These are phyloP conservation scores for Paecilomyces formosus DNA, from an alignment of 2,329 filamentous ascomycete genomes.

Conservation along the genomic window DNA sequence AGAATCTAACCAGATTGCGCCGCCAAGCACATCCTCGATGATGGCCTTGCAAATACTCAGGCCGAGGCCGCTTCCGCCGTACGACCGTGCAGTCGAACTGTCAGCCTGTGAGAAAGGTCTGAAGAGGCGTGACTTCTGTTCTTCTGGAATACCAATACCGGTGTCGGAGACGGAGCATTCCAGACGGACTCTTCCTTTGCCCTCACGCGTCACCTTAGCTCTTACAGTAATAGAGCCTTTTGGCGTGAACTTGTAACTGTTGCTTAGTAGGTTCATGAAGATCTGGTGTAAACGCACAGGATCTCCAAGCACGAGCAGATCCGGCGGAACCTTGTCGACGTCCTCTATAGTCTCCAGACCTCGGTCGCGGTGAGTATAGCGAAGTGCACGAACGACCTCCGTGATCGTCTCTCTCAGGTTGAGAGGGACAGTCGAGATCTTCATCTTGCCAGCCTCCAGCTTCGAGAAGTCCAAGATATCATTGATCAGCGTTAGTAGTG, in stretches of 20 bases:
- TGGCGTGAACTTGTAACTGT: slow-evolving; percentile 91
- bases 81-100: slow-evolving; percentile 80
- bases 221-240: slow-evolving; percentile 78
- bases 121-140: slow-evolving; percentile 76
- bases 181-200: slow-evolving; percentile 61
- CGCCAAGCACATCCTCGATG: slow-evolving; percentile 86
- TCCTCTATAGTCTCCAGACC: slow-evolving; percentile 56
- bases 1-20: slow-evolving; percentile 75
- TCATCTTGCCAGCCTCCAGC: slow-evolving; percentile 77
- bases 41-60: slow-evolving; percentile 92
- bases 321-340: slow-evolving; percentile 51
- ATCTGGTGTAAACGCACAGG: slow-evolving; percentile 79
- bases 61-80: slow-evolving; percentile 84
- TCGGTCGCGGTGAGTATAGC: slow-evolving; percentile 56
- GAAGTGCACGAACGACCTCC: slow-evolving; percentile 56
- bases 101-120: slow-evolving; percentile 90
- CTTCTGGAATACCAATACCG: slow-evolving; percentile 77
- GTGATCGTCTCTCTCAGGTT: slow-evolving; percentile 62
- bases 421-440: slow-evolving; percentile 77
- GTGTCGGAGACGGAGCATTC: slow-evolving; percentile 85
- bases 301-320: slow-evolving; percentile 70
- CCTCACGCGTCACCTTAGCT: slow-evolving; percentile 65
- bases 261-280: slow-evolving; percentile 71
- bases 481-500: slow-evolving; percentile 79
- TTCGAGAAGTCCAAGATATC: slow-evolving; percentile 89